Conservation (phyloP, 306 rosid genomes). For the Mimosa bimucronata region DNA sequence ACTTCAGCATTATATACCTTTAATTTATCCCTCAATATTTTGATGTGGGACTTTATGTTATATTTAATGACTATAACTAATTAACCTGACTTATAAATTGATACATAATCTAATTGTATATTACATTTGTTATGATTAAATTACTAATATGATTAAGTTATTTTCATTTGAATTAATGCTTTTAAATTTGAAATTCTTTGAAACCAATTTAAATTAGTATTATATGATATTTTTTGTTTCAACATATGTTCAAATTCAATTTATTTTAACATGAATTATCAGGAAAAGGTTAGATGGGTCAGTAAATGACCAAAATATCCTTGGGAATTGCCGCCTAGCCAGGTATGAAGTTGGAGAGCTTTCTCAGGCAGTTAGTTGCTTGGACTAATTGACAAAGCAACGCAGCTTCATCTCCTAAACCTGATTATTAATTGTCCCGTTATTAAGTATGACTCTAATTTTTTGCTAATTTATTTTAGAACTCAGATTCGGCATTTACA, state of each 20-base stretch:
- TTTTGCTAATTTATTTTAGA: not conserved
- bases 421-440: not conserved
- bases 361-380: slow-evolving; percentile 28
- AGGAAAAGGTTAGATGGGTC: not conserved
- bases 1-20: too few relatives aligned
- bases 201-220: too few relatives aligned
- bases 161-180: too few relatives aligned
- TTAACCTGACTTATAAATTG: too few relatives aligned
- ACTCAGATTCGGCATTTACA: not conserved
- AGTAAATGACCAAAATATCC: not conserved
- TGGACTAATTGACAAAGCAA: slow-evolving; percentile 37
- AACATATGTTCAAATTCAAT: not conserved
- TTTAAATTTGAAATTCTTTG: not conserved
- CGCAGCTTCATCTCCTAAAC: not conserved
- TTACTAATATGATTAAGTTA: too few relatives aligned
- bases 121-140: too few relatives aligned
- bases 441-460: not conserved
- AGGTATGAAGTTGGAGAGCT: slow-evolving; percentile 17
- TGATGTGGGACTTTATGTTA: too few relatives aligned
- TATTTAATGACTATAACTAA: too few relatives aligned
- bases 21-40: too few relatives aligned
- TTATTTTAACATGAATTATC: not conserved
- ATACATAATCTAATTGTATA: too few relatives aligned
- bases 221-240: too few relatives aligned
- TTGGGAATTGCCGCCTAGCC: slow-evolving; percentile 26